Conservation (phyloP, 2,329 filamentous ascomycete genomes). For the Coniochaeta sp. region DNA sequence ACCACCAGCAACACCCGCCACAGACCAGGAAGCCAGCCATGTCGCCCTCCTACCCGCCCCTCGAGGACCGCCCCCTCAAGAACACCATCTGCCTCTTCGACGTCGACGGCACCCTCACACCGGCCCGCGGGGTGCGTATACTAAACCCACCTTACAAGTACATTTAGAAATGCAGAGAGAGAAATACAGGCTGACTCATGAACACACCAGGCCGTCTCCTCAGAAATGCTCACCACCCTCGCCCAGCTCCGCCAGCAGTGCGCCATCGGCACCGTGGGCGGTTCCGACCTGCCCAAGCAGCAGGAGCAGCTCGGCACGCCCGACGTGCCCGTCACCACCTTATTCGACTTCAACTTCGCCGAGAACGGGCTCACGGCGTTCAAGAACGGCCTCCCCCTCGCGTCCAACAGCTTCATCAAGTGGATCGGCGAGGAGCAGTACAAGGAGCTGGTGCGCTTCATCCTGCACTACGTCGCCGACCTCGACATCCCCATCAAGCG, state of each 20-base stretch:
- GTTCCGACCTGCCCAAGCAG: constrained; percentile 87
- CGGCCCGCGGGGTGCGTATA: constrained; percentile 63
- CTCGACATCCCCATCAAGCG: constrained; percentile 77
- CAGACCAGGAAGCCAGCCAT: constrained; percentile 26
- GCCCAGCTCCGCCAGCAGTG: constrained; percentile 75
- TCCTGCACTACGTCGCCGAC: constrained; percentile 77
- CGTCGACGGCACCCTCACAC: constrained; percentile 88
- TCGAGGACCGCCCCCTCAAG: constrained; percentile 78
- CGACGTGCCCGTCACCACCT: constrained; percentile 61
- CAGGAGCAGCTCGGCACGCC: constrained; percentile 84
- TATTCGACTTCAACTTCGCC: constrained; percentile 97
- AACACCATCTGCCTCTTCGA: constrained; percentile 96
- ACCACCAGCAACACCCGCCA: background rate
- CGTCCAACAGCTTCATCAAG: constrained; percentile 79
- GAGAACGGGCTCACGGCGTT: constrained; percentile 94
- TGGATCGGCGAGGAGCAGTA: constrained; percentile 82
- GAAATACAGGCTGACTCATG: background rate
- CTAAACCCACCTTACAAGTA: too few species aligned
- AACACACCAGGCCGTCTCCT: constrained; percentile 50
- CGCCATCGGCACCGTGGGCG: constrained; percentile 87
- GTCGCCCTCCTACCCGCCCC: constrained; percentile 57
- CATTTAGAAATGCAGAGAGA: too few species aligned
- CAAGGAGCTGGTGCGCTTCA: constrained; percentile 69
- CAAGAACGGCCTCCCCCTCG: constrained; percentile 70
- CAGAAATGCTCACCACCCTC: constrained; percentile 79